Base-by-base conservation (phyloP, 805 yeast genomes). In the Lipomyces sp. region DNA sequence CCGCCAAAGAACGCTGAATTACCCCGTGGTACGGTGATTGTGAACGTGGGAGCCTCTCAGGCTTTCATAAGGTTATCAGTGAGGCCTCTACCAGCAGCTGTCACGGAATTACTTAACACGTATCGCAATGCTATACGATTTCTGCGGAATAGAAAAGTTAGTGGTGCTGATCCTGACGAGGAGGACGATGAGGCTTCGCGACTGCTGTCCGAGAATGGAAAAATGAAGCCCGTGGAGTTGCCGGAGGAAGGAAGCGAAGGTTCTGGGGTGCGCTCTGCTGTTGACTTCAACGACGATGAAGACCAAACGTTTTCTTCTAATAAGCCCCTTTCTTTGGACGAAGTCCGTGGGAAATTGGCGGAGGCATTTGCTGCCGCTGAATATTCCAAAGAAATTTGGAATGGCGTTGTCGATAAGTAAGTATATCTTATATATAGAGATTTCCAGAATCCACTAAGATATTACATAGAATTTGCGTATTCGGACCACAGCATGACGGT, bases 401-500 rank as follows among this genome's bases (percentile, higher is more conserved):
- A 78, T 15, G 75, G 59, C 18, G 63, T 62, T 5, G 64, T 56
- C 4, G 65, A 61, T 30, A 64, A 64, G 65, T 58, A 35, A 4
- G 69, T 62, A 8, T 24, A 18, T 8, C 29, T 39, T 33, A 4
- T n/a, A 8, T 32, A 15, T 30, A 6, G 37, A 11, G 29, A 4
- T 62, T 57, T 34, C n/a, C 34, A 51, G 54, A 24, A 24, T 24
- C n/a, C 37, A 42, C 60, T 62, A 53, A 62, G 45, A 15, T 18
- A 24, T 77, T 77, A 78, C 10, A 24, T 24, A 78, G 81, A 34
- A 81, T 91, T 35, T 81, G 86, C 15, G 80, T 87, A 0, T 90
- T 92, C 80, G 97, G 96, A 1, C 93, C 95, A 5, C 88, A 86
- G 68, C 81, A 90, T 75, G 76, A 81, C 34, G 97, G 97, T 0